A percentile compares a stretch with the other conserved stretches of the same genome.
Conservation (phyloP, 495 filamentous ascomycete genomes). For the Diplogelasinospora grovesii region DNA sequence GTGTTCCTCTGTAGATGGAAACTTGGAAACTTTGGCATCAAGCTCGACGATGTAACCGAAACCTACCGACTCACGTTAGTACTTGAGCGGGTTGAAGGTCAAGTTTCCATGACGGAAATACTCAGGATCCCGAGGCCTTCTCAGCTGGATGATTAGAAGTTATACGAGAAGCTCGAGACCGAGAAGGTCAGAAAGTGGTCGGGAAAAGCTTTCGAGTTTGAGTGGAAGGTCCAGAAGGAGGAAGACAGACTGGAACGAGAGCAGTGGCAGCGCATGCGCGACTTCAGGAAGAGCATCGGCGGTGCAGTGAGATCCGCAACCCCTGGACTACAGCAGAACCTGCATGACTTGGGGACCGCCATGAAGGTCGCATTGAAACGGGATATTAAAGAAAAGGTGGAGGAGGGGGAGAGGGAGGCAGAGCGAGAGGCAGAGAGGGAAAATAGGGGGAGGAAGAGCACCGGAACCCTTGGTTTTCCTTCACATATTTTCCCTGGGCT, state of each 20-base stretch:
- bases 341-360: no score
- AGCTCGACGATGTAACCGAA: conserved; percentile 20
- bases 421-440: neutral
- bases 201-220: conserved; percentile 1
- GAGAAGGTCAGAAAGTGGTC: conserved; percentile 17
- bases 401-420: no score
- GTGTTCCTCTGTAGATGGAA: conserved; percentile 16
- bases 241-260: conserved; percentile 6
- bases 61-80: conserved; percentile 28
- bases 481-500: no score
- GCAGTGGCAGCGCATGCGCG: conserved; percentile 3
- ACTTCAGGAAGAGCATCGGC: conserved; percentile 9
- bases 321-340: no score
- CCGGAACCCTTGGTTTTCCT: neutral
- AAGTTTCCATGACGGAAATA: conserved; percentile 24
- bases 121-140: conserved; percentile 34
- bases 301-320: no score
- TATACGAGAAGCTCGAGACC: conserved; percentile 34
- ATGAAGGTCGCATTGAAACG: no score
- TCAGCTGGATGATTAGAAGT: conserved; percentile 41
- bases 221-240: conserved; percentile 7
- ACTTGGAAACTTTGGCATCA: conserved; percentile 33
- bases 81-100: conserved; percentile 26
- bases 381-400: no score
- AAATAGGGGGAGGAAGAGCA: neutral